Percentiles rank a stretch among this genome's conserved stretches.
Evolutionary conservation across 2,329 filamentous ascomycete genomes (phyloP).

Genomic region (Fusarium citri): DNA sequence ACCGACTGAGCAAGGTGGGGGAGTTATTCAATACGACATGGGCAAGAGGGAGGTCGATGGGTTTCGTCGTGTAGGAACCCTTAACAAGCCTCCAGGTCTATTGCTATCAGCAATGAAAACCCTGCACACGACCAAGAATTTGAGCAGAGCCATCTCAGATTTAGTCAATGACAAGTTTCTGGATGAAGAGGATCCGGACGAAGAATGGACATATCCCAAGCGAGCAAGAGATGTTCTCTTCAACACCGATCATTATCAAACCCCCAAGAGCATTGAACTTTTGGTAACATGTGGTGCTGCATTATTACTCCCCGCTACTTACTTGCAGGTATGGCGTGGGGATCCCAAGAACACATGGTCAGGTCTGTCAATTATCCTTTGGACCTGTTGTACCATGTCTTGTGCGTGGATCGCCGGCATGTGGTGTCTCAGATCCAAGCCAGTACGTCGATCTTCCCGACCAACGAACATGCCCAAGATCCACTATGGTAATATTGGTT

Average conservation of each 20-base stretch:
- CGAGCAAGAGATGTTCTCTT: background rate
- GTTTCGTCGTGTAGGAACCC: background rate
- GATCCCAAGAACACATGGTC: rapidly evolving
- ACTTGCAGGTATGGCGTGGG: background rate
- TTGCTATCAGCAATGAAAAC: background rate
- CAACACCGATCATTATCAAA: background rate
- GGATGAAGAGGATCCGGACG: background rate
- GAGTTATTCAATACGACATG: background rate
- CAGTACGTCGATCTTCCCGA: too few relatives aligned
- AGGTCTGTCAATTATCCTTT: too few relatives aligned
- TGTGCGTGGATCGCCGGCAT: rapidly evolving
- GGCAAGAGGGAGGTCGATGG: background rate
- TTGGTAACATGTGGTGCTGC: background rate
- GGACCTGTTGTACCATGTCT: background rate
- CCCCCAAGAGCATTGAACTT: background rate
- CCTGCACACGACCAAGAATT: background rate
- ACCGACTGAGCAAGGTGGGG: rapidly evolving
- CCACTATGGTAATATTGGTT: background rate
- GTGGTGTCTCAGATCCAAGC: background rate
- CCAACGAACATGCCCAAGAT: background rate
- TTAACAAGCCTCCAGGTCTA: conserved; percentile 21
- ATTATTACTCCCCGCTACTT: background rate
- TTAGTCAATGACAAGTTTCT: background rate
- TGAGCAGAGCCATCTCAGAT: background rate
- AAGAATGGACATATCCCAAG: background rate